Evolutionary conservation across 1,284 basidiomycete genomes (phyloP), one percentile per base, ranked within the genome.

Genomic region (Malassezia obtusa): DNA sequence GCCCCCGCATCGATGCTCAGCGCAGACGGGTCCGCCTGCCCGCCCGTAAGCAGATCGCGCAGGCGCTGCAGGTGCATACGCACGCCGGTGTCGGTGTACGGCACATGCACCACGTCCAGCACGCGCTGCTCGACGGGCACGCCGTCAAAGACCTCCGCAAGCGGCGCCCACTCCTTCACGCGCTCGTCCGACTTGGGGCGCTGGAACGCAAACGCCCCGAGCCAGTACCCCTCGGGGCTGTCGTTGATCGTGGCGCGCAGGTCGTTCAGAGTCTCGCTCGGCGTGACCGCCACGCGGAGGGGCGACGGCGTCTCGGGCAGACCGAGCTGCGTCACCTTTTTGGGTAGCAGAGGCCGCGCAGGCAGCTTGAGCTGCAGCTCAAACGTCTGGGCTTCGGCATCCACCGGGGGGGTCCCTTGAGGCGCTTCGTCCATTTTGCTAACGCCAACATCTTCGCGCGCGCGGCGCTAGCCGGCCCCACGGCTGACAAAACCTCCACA

Each of bases 11-110:
- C 73, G 43, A 79, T 61, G 26, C 75, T 78, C 52, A 76, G 62
- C 17, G 75, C 68, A 17, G 73, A 71, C 11, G 76, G 64, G 45
- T 76, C 75, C 37, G 76, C 67, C 36, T 73, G 68, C 21, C 76
- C 76, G n/a, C 75, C 67, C 26, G 75, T 75, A 47, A 76, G 69
- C 51, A 78, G 75, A 54, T 80, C 79, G 43, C 78, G 70, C 33
- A 79, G 69, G 28, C 78, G 74, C 40, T 78, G 71, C 33, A 80
- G 71, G 33, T 78, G 75, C 54, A 76, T 73, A 14, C 79, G 73
- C 14, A 78, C 79, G 36, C 77, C 73, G 30, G 75, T 73, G 60
- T 79, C 78, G 43, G 77, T 77, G 68, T 77, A 79, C 10, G 77
- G 74, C 62, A 78, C 79, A 50, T 72, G 67, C 33, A 65, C 57